Evolutionary conservation across 768 basidiomycete species (phyloP), one percentile per base, ranked within the genome.

Genomic region (Russula sp.): DNA sequence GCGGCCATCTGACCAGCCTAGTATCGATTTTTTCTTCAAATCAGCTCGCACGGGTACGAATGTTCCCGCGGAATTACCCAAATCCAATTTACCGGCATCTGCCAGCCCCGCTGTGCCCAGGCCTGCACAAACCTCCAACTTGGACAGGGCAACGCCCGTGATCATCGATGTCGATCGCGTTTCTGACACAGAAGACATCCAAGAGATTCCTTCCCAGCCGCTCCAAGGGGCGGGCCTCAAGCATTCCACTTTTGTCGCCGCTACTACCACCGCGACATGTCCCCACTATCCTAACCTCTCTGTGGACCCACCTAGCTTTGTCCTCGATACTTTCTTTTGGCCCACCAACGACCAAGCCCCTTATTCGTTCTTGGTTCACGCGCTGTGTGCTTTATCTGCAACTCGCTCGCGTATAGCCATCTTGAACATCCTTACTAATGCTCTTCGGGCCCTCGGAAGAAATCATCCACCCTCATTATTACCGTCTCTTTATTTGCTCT

Each of bases 401-500:
- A 93, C 90, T 0, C 83, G 84, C 36, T 92, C 90, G 22, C 83
- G 90, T 32, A 87, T 84, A 54, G 70, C 76, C 38, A 91, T 92
- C 58, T 71, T 84, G 62, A 83, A 87, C 68, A 80, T 78, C 18
- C 73, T 91, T 59, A 86, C 86, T 41, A 96, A 95, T 67, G 79
- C 87, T 34, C 73, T 96, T 9, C 85, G 88, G 34, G 79, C 82
- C 22, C 78, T 96, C 56, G 78, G 85, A 63, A 70, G 75, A 42
- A 81, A 84, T 66, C 83, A 93, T 67, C 82, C 89, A 0, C 58
- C 77, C 22, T 87, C 90, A 43, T 79, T 96, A 47, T 75, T 88
- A 49, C 81, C 89, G n/a, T 79, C 88, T 39, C 74, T 93, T 7
- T 93, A 93, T 70, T 81, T 93, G 22, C 76, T 93, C 36, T 91